A percentile compares a stretch with the other conserved stretches of the same genome.
Evolutionary conservation across 805 yeast genomes (phyloP).

Genomic region (Aciculoconidium aculeatum): DNA sequence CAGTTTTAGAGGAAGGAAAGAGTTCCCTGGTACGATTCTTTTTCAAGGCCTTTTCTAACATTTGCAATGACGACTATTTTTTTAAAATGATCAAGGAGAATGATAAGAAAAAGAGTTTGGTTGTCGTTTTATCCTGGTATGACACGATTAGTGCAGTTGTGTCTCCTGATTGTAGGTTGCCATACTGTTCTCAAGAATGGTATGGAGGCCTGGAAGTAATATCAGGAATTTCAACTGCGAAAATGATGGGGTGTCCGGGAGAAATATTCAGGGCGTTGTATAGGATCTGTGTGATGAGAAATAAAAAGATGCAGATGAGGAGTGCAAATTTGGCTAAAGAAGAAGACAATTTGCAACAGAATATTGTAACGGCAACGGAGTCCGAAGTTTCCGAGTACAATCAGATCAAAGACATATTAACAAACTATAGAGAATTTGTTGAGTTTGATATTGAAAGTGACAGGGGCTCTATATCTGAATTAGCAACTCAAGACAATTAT

Average conservation of each 20-base stretch:
- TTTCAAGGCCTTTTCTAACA: constrained; percentile 43
- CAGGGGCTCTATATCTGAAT: too few relatives aligned
- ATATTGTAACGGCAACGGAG: too few relatives aligned
- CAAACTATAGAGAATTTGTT: constrained; percentile 46
- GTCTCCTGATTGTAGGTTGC: constrained; percentile 52
- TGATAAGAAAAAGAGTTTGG: constrained; percentile 44
- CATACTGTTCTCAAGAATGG: constrained; percentile 49
- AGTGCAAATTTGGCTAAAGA: too few relatives aligned
- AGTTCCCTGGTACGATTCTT: constrained; percentile 46
- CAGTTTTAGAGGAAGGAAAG: constrained; percentile 49
- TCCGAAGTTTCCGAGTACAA: too few relatives aligned
- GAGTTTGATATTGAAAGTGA: constrained; percentile 12
- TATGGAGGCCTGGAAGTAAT: constrained; percentile 40
- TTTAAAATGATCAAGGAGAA: constrained; percentile 37
- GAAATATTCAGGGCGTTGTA: constrained; percentile 45
- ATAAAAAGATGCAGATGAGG: too few relatives aligned
- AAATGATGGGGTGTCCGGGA: constrained; percentile 58
- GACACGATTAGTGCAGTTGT: constrained; percentile 53
- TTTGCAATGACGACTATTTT: constrained; percentile 39
- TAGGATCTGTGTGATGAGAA: constrained; percentile 37
- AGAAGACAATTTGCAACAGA: too few relatives aligned
- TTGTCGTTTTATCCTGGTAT: constrained; percentile 54
- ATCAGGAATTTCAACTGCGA: constrained; percentile 38
- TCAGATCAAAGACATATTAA: constrained; percentile 26
- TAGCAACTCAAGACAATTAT: constrained; percentile 31